These are phyloP conservation scores for Mucor mucedo DNA, from an alignment of 371 early-diverging fungal genomes.

Conservation along the genomic window DNA sequence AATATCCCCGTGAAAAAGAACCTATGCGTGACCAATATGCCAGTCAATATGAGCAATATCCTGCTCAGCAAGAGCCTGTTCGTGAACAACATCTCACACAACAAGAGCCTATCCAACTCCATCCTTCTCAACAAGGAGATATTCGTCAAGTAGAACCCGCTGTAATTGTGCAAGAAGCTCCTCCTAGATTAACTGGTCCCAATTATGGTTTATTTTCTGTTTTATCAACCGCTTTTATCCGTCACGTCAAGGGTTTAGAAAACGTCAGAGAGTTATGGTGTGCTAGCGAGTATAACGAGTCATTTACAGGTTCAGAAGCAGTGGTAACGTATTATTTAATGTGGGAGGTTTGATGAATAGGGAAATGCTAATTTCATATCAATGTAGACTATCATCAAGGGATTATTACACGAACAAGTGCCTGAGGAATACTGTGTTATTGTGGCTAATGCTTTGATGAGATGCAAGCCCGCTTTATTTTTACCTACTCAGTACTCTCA, in stretches of 20 bases:
- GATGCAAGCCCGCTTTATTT: conserved; percentile 30
- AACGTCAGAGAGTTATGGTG: conserved; percentile 41
- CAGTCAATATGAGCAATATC: not conserved
- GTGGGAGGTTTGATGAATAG: no score
- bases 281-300: conserved; percentile 42
- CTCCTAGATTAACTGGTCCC: conserved; percentile 9
- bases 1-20: no score
- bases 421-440: conserved; percentile 30
- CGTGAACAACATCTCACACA: not conserved
- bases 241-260: conserved; percentile 28
- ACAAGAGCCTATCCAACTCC: not conserved
- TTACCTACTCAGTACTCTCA: conserved; percentile 40
- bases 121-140: not conserved
- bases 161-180: not conserved
- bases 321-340: conserved; percentile 16
- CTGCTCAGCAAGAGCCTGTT: not conserved
- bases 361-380: no score
- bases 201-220: conserved; percentile 38
- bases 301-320: conserved; percentile 41
- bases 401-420: conserved; percentile 26
- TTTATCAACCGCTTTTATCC: conserved; percentile 29
- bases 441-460: conserved; percentile 33
- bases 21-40: not conserved
- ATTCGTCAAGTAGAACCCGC: not conserved
- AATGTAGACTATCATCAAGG: conserved; percentile 25